Evolutionary conservation across 176 grass and related monocot species (phyloP).

Genomic region (Carex myosuroides): DNA sequence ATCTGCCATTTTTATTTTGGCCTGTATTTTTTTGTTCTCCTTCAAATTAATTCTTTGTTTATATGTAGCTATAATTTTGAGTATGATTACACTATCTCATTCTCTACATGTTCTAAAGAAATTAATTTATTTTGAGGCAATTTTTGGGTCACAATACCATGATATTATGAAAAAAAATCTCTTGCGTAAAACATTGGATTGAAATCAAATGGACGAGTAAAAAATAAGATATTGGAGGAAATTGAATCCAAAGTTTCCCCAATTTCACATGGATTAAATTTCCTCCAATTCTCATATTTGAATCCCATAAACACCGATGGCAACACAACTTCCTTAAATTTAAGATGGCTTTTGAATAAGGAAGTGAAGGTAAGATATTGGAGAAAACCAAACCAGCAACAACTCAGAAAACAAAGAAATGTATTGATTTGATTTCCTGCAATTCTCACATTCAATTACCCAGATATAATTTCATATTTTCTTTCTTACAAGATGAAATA

Average conservation of each 20-base stretch:
- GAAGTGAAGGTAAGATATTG: conserved; percentile 14
- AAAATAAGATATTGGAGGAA: neutral
- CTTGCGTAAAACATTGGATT: neutral
- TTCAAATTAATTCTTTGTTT: neutral
- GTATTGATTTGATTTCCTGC: neutral
- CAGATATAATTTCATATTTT: too few relatives aligned
- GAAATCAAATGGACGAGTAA: neutral
- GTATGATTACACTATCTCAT: neutral
- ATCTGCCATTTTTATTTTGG: conserved; percentile 9
- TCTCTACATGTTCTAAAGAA: neutral
- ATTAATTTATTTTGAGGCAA: too few relatives aligned
- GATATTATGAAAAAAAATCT: neutral
- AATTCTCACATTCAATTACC: conserved; percentile 12
- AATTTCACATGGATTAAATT: neutral
- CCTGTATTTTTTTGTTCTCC: conserved; percentile 19
- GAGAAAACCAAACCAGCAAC: neutral
- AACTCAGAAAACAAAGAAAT: neutral
- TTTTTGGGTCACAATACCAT: neutral
- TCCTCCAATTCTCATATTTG: conserved; percentile 10
- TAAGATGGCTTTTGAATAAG: neutral
- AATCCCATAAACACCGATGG: neutral
- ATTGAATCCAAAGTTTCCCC: neutral
- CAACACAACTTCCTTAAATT: too few relatives aligned
- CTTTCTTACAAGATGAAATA: neutral
- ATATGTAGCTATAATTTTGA: neutral